These are phyloP conservation scores for Suhomyces panamericanus DNA, from an alignment of 1,139 yeast genomes.

Conservation along the genomic window DNA sequence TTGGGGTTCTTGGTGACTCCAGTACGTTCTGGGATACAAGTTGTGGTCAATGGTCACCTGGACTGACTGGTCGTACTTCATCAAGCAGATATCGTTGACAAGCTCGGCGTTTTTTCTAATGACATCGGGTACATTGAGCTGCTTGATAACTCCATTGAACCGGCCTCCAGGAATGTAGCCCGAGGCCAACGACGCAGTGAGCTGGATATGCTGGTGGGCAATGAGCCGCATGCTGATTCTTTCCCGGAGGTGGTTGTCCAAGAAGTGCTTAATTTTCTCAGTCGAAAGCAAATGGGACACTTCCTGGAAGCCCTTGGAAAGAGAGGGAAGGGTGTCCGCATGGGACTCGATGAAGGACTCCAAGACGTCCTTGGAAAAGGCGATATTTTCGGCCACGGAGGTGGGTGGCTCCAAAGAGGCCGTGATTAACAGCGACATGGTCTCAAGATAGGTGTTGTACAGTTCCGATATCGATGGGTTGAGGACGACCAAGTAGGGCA, in stretches of 20 bases:
- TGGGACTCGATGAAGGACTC: conserved; percentile 68
- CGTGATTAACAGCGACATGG: conserved; percentile 62
- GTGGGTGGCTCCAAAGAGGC: conserved; percentile 39
- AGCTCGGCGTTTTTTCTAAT: conserved; percentile 64
- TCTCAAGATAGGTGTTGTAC: conserved; percentile 68
- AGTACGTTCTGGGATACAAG: conserved; percentile 33
- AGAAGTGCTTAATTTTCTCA: conserved; percentile 55
- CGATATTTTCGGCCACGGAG: conserved; percentile 53
- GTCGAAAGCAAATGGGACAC: conserved; percentile 55
- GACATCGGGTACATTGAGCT: conserved; percentile 60
- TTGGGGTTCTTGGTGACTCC: conserved; percentile 36
- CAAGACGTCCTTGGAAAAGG: conserved; percentile 51
- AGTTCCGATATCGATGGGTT: conserved; percentile 90
- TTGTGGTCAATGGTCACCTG: conserved; percentile 55
- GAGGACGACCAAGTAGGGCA: conserved; percentile 81
- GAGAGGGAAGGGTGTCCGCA: conserved; percentile 74
- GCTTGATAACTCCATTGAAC: conserved; percentile 70
- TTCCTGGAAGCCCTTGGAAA: conserved; percentile 83
- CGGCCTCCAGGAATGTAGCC: conserved; percentile 36
- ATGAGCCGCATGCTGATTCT: conserved; percentile 82
- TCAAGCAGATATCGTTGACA: conserved; percentile 77
- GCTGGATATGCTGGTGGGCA: conserved; percentile 77
- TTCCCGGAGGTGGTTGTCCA: conserved; percentile 79
- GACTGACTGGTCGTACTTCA: conserved; percentile 78
- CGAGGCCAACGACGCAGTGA: conserved; percentile 13